phyloP scores from a whole-genome alignment of 805 yeast species.

The Saccharomycopsis sp. region DNA sequence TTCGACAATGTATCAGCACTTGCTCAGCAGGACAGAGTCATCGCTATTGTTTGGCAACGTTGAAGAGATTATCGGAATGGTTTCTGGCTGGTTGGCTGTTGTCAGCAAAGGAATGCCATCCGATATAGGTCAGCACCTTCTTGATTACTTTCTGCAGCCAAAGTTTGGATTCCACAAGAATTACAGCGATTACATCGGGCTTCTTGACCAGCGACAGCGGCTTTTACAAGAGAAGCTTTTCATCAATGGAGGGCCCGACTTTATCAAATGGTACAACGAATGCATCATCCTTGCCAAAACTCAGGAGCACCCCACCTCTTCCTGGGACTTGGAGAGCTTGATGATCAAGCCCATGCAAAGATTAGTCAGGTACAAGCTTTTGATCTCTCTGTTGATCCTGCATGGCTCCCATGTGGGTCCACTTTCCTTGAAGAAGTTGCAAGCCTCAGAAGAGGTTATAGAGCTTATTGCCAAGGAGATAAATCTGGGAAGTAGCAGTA shows the following conservation, averaged over 20 bases:
- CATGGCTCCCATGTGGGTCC: constrained; percentile 1
- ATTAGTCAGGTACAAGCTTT: constrained; percentile 29
- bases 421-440: background rate
- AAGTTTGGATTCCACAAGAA: constrained; percentile 26
- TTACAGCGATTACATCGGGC: constrained; percentile 28
- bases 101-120: no score
- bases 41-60: constrained; percentile 26
- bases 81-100: no score
- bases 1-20: constrained; percentile 21
- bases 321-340: constrained; percentile 34
- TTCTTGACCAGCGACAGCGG: constrained; percentile 21
- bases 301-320: constrained; percentile 26
- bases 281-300: constrained; percentile 25
- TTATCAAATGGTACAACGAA: constrained; percentile 28
- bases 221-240: constrained; percentile 25
- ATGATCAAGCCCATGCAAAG: constrained; percentile 39
- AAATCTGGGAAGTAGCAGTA: background rate
- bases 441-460: constrained; percentile 1
- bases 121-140: constrained; percentile 2
- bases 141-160: constrained; percentile 6
- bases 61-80: constrained; percentile 27
- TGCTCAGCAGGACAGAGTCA: constrained; percentile 24
- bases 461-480: background rate
- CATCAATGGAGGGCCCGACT: constrained; percentile 23
- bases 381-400: constrained; percentile 7